phyloP scores from a whole-genome alignment of 768 basidiomycete genomes.

The Collybia sordida region DNA sequence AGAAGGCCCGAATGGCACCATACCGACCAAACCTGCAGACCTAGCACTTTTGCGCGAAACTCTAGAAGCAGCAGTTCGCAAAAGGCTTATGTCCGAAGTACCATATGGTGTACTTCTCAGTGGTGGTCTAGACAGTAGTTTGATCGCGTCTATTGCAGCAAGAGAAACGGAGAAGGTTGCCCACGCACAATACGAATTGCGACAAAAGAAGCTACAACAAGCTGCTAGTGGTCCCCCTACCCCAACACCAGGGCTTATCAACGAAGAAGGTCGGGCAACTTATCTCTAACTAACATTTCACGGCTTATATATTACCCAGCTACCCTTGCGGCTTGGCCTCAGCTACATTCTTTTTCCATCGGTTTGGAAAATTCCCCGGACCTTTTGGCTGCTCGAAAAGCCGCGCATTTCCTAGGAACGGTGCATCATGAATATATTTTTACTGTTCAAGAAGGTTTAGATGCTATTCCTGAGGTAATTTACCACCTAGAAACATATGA shows the following conservation, averaged over 20 bases:
- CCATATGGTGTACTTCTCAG: constrained; percentile 96
- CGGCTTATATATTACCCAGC: constrained; percentile 35
- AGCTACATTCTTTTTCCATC: constrained; percentile 96
- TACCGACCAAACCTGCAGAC: constrained; percentile 65
- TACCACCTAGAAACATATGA: constrained; percentile 99
- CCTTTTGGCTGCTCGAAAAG: constrained; percentile 90
- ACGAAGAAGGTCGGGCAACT: constrained; percentile 51
- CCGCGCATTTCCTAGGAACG: constrained; percentile 90
- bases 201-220: constrained; percentile 59
- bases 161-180: constrained; percentile 93
- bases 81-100: constrained; percentile 97
- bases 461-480: constrained; percentile 96
- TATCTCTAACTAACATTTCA: background rate
- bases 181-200: constrained; percentile 71
- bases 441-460: constrained; percentile 96
- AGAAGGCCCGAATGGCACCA: constrained; percentile 50
- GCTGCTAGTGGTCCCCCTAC: constrained; percentile 55
- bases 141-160: constrained; percentile 94
- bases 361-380: constrained; percentile 95
- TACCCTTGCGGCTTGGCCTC: constrained; percentile 87
- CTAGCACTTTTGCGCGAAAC: constrained; percentile 71
- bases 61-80: constrained; percentile 89
- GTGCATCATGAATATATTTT: constrained; percentile 98
- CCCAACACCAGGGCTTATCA: constrained; percentile 42
- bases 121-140: constrained; percentile 92